Base-by-base conservation (phyloP, 106 monocot genomes). In the Vanilla planifolia region DNA sequence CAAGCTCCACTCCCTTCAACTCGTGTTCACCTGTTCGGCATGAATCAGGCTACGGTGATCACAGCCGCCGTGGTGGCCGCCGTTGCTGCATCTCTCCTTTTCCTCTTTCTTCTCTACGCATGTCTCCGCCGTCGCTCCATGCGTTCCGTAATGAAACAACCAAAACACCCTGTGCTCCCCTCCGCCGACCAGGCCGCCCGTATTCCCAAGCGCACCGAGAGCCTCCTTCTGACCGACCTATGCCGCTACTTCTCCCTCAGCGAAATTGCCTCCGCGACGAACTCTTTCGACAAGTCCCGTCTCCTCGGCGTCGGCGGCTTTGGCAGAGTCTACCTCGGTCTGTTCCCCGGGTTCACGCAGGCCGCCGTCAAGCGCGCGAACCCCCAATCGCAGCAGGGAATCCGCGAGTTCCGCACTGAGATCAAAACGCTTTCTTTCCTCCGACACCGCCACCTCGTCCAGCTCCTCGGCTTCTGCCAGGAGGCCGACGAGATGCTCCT, bases 371-470 rank as follows among this genome's bases (percentile, higher is more conserved):
- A 85, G 59, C 69, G 85, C 3, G 79, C 68, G 8, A 79, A 85
- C 39, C 75, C 75, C 1, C 43, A 62, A 52, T 76, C 85, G 4
- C 73, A 73, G 17, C 85, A 85, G 65, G 85, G 85, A 1, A 41
- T 76, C 1, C 70, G 62, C 22, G 70, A 70, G 60, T 70, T 70
- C 29, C 61, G 53, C 5, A 70, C 70, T 4, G 85, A 85, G 60
- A 85, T 85, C 5, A 75, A 85, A 67, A 80, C 80, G 85, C 77
- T 85, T 11, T 85, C 85, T 33, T 80, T 80, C 73, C 85, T 85
- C 40, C 72, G 85, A 1, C 85, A 85, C 69, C 77, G 80, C 9
- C 85, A 85, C 60, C 70, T 85, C n/a, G 85, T 85, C 16, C 80
- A 80, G 3, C 72, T 85, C 11, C 61, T 70, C 14, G 70, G 70